Conservation (phyloP, 2,329 filamentous ascomycete species). For the Fusarium marasasianum region DNA sequence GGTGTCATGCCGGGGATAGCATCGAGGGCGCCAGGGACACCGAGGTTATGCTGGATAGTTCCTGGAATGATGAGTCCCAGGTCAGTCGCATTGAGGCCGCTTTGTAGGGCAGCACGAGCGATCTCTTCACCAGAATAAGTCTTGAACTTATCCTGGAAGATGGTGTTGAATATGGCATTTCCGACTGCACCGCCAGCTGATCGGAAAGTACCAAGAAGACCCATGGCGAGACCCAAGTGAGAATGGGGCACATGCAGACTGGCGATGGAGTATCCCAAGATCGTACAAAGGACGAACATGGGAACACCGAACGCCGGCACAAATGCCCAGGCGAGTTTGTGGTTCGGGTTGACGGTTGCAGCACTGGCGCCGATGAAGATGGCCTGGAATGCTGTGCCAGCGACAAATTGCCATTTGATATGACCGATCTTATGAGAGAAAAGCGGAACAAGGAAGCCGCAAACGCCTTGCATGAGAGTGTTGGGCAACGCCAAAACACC, state of each 20-base stretch:
- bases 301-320: constrained; percentile 21
- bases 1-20: not conserved
- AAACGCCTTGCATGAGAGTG: not conserved
- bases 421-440: constrained; percentile 2
- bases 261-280: constrained; percentile 14
- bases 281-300: constrained; percentile 19
- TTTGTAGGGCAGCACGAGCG: not conserved
- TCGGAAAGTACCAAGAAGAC: constrained; percentile 15
- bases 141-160: constrained; percentile 18
- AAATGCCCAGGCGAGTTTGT: constrained; percentile 22
- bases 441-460: not conserved
- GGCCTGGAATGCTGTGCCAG: constrained; percentile 3
- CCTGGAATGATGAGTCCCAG: not conserved
- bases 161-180: constrained; percentile 19
- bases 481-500: constrained; percentile 5
- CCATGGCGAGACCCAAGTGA: constrained; percentile 20
- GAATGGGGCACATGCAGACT: constrained; percentile 27
- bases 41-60: constrained; percentile 2
- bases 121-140: constrained; percentile 8
- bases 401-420: constrained; percentile 16
- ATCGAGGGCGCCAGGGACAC: not conserved
- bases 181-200: constrained; percentile 13
- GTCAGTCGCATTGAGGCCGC: not conserved
- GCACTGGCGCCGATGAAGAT: constrained; percentile 19
- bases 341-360: constrained; percentile 23